phyloP scores from a whole-genome alignment of 768 basidiomycete species.

The Imleria badia region DNA sequence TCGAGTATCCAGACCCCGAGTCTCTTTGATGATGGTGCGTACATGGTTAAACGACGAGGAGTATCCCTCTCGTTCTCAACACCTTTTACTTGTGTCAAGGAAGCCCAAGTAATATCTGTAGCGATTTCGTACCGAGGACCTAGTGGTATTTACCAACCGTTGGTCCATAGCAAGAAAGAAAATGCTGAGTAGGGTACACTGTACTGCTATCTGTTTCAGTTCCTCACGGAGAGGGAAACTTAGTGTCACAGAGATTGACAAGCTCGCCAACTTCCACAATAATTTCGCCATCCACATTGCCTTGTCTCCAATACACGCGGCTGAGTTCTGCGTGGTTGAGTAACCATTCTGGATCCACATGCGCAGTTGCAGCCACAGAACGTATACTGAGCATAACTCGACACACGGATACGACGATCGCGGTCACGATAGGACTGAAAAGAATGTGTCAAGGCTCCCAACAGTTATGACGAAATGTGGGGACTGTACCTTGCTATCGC shows the following conservation, averaged over 20 bases:
- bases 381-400: conserved; percentile 41
- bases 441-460: not conserved
- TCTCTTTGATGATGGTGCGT: not conserved
- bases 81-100: not conserved
- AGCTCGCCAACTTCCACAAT: conserved; percentile 2
- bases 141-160: not conserved
- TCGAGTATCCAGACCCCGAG: not conserved
- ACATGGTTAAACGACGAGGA: not conserved
- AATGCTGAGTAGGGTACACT: not conserved
- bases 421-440: conserved; percentile 5
- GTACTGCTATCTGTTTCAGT: not conserved
- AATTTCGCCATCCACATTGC: conserved; percentile 4
- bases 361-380: conserved; percentile 41
- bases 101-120: not conserved
- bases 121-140: not conserved
- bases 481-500: conserved; percentile 1
- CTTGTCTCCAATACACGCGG: conserved; percentile 25
- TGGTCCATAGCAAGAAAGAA: not conserved
- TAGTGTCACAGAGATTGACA: not conserved
- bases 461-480: not conserved
- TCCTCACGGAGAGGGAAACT: not conserved
- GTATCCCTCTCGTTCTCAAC: not conserved
- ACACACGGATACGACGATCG: conserved; percentile 30
- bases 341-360: conserved; percentile 43
- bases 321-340: conserved; percentile 47